Conservation (phyloP, 306 rosid genomes). For the Argentina anserina region DNA sequence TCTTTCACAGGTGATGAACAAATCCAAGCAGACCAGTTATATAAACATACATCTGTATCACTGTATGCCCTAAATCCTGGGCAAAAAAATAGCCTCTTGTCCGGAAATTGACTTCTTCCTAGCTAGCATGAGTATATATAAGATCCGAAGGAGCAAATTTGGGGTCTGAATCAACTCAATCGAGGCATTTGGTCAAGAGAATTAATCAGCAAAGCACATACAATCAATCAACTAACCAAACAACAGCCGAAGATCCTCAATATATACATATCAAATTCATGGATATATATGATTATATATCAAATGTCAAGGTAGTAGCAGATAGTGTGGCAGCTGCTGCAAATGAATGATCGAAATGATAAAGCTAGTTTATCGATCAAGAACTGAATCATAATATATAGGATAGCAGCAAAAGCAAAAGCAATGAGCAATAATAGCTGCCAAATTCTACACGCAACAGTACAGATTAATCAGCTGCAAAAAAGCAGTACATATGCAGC, state of each 20-base stretch:
- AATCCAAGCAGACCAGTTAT: neutral
- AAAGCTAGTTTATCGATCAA: neutral
- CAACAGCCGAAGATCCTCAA: neutral
- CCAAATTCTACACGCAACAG: neutral
- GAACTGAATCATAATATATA: neutral
- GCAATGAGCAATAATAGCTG: neutral
- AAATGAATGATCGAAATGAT: no score
- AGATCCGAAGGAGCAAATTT: neutral
- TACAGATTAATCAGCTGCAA: neutral
- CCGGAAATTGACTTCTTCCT: neutral
- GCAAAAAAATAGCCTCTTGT: constrained; percentile 19
- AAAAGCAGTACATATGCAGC: neutral
- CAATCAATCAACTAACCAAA: neutral
- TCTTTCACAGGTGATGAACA: constrained; percentile 1
- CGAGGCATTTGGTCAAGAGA: neutral
- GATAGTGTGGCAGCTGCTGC: neutral
- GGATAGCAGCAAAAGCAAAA: neutral
- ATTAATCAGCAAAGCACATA: neutral
- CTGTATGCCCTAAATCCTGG: constrained; percentile 24
- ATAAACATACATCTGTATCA: neutral
- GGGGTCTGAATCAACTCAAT: neutral
- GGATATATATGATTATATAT: no score
- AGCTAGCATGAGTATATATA: neutral
- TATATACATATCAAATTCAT: neutral
- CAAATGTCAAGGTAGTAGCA: neutral